Conservation (phyloP, 768 basidiomycete genomes). For the Mycena rosella region DNA sequence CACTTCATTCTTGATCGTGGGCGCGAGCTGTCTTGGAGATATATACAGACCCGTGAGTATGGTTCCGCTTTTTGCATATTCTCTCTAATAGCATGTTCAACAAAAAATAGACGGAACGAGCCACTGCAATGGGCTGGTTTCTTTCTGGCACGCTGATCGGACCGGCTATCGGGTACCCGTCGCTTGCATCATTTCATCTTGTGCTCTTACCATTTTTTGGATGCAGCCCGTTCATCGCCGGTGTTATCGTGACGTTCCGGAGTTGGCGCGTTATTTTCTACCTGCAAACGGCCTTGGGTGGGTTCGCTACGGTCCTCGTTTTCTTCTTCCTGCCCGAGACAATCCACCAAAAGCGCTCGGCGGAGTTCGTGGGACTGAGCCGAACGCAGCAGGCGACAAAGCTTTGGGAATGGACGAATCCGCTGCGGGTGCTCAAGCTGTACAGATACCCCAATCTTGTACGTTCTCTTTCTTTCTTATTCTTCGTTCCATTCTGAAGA, state of each 20-base stretch:
- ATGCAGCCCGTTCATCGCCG: conserved; percentile 32
- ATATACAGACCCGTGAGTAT: conserved; percentile 34
- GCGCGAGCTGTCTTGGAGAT: conserved; percentile 33
- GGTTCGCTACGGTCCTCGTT: conserved; percentile 31
- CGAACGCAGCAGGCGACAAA: background rate
- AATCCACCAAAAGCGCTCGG: conserved; percentile 34
- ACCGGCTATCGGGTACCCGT: conserved; percentile 33
- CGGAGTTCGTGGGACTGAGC: conserved; percentile 29
- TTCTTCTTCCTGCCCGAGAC: conserved; percentile 37
- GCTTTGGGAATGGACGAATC: conserved; percentile 35
- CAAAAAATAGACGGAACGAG: conserved; percentile 25
- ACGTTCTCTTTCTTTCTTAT: background rate
- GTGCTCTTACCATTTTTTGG: background rate
- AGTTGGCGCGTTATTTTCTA: conserved; percentile 37
- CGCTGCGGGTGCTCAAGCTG: conserved; percentile 31
- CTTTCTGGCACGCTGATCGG: conserved; percentile 36
- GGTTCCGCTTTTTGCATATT: background rate
- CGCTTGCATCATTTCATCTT: background rate
- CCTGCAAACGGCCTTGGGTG: conserved; percentile 35
- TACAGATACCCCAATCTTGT: conserved; percentile 36
- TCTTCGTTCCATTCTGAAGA: background rate
- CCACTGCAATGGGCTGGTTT: conserved; percentile 36
- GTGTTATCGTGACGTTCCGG: conserved; percentile 34
- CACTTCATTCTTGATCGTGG: conserved; percentile 34
- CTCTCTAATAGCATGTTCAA: background rate